Percentiles rank a stretch among this genome's conserved stretches.
Evolutionary conservation across 225 moss, liverwort and hornwort species (phyloP).

Genomic region (Asterella californica): DNA sequence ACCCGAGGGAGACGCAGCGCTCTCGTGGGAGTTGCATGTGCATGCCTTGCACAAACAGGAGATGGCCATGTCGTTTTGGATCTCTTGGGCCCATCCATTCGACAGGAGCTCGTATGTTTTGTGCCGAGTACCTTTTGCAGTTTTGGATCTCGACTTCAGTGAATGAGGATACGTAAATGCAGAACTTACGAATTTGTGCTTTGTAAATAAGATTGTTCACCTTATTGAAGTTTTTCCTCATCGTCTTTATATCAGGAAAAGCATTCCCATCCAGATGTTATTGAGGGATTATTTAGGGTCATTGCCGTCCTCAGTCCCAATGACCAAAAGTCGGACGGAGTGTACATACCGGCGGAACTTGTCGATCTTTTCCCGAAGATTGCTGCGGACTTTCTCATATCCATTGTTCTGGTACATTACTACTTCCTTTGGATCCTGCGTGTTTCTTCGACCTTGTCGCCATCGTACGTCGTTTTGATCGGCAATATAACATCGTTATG

Average conservation of each 20-base stretch:
- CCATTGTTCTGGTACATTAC: conserved; percentile 45
- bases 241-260: conserved; percentile 42
- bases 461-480: too few species aligned
- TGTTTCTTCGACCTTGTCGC: not conserved
- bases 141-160: not conserved
- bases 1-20: conserved; percentile 41
- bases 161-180: not conserved
- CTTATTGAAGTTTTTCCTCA: not conserved
- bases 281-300: conserved; percentile 65
- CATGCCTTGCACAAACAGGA: conserved; percentile 66
- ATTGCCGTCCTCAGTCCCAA: conserved; percentile 56
- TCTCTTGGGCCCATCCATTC: conserved; percentile 56
- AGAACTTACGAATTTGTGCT: not conserved
- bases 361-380: conserved; percentile 52
- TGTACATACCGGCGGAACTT: conserved; percentile 53
- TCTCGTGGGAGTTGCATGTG: conserved; percentile 65
- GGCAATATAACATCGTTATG: not conserved
- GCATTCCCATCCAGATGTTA: conserved; percentile 39
- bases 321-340: conserved; percentile 48
- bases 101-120: conserved; percentile 67
- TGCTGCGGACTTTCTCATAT: conserved; percentile 57
- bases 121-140: too few species aligned
- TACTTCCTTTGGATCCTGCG: not conserved
- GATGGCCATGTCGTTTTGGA: conserved; percentile 68
- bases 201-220: not conserved